Base-by-base conservation (phyloP, 805 yeast genomes). In the Yarrowia bubula region DNA sequence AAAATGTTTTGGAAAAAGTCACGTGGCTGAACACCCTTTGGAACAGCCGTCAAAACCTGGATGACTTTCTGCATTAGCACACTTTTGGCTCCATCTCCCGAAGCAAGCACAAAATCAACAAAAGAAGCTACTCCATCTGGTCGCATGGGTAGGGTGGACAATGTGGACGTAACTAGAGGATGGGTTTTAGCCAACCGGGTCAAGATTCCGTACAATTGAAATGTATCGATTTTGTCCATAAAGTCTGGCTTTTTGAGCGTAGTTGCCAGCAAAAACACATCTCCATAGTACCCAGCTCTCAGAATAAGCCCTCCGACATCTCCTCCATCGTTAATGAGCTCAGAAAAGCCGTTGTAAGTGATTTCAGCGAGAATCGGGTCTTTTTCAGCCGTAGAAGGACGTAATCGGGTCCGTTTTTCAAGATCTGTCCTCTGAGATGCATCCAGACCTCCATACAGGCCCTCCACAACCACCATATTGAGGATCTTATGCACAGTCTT, bases 401-500 rank as follows among this genome's bases (percentile, higher is more conserved):
- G 18, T 17, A 58, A 5, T n/a, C 46, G 18, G 11, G 87, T 71
- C 0, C 93, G 89, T 1, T 90, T 81, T 1, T 92, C 89, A 22
- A 86, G 79, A 1, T 82, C 82, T 8, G 73, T 66, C 0, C 86
- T 83, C 0, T 90, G 67, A 60, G 84, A 82, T 0, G 92, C 84
- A 69, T 55, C 61, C 11, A 58, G 15, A 35, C 64, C 64, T 13
- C 64, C 50, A 15, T 87, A 88, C 0, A 93, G 79, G 0, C 96
- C 92, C 68, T 86, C 87, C 1, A 88, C 75, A 0, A 92, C 83
- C 1, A 92, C 78, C 10, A 88, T 66, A 68, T 86, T 88, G 17
- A 88, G 74, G 48, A 93, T 72, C 22, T 80, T 82, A 39, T 88
- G 87, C 65, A 95, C 83, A 4, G 84, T 81, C 72, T 86, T 88